Evolutionary conservation across 495 filamentous ascomycete genomes (phyloP).

Genomic region (Aspergillus asperescens): DNA sequence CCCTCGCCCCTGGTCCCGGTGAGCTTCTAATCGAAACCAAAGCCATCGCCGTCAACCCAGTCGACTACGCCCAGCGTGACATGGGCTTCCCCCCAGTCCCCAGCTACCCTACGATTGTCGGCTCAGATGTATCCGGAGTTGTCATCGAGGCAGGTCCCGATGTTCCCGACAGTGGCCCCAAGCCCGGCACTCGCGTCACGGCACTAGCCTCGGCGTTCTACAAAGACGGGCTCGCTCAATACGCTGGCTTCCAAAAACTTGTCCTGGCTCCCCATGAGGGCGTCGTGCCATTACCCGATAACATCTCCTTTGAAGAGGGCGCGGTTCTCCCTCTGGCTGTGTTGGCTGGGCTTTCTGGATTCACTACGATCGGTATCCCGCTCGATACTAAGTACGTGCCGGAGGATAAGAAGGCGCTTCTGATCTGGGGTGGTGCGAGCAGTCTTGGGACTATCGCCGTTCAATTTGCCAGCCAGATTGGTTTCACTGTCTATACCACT

Average conservation of each 20-base stretch:
- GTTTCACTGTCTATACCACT: constrained; percentile 43
- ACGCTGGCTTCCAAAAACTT: constrained; percentile 41
- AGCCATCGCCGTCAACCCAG: constrained; percentile 41
- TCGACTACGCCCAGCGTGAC: constrained; percentile 35
- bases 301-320: constrained; percentile 35
- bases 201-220: constrained; percentile 31
- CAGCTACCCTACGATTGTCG: constrained; percentile 36
- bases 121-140: constrained; percentile 38
- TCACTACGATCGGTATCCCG: constrained; percentile 31
- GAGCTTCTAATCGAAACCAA: constrained; percentile 7
- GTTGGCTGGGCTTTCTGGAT: constrained; percentile 21
- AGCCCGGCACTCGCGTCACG: constrained; percentile 33
- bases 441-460: constrained; percentile 40
- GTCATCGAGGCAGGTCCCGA: constrained; percentile 32
- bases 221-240: constrained; percentile 22
- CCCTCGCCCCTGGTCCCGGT: background rate
- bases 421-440: constrained; percentile 48
- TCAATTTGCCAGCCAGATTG: constrained; percentile 37
- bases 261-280: constrained; percentile 21
- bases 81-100: constrained; percentile 25
- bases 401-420: constrained; percentile 28
- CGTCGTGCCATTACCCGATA: constrained; percentile 29
- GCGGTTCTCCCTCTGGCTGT: constrained; percentile 36
- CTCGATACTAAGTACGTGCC: constrained; percentile 24
- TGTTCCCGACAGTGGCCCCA: constrained; percentile 21